Evolutionary conservation across 441 rosid species (phyloP), one percentile per base, ranked within the genome.

Genomic region (Gossypium aridum): DNA sequence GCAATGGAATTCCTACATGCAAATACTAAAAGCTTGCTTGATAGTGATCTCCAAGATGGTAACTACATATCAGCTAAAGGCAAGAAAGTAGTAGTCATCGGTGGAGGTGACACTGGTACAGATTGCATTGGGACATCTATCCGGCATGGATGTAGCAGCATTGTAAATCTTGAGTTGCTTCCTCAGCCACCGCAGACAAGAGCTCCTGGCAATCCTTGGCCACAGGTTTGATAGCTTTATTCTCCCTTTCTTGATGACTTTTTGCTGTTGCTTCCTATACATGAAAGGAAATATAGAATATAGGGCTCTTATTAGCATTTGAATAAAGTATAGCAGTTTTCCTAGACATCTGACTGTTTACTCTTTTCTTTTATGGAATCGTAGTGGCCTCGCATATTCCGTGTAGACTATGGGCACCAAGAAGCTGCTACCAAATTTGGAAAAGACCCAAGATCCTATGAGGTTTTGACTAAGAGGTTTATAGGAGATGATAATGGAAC

Each of bases 31-130:
- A 97, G 99, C 80, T 87, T 97, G 88, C 97, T 97, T 12, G 99
- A 97, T 72, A 92, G 97, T 82, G 85, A 85, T 75, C 92, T 86
- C 19, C 71, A 88, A 78, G 98, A 97, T 73, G 97, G 97, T 64
- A 91, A 89, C 71, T 92, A 90, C 86, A 90, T 94, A 62, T 92
- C 97, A 9, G 99, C 98, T 4, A 89, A 92, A 75, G 98, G 93
- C 37, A 97, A 94, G 87, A 97, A 90, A 83, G 97, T 94, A 43
- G 95, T 94, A 0, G 99, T 97, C 75, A 97, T 97, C 74, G 99
- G 99, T 64, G 99, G 99, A 75, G 99, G 99, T 54, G 99, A 97
- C 84, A 97, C 99, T 0, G 99, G 99, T n/a, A 97, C 99, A 17
- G 99, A 97, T 84, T 97, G 99, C 79, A 90, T 97, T 2, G 99